phyloP scores from a whole-genome alignment of 768 basidiomycete genomes.

The Xanthoconium stramineum region DNA sequence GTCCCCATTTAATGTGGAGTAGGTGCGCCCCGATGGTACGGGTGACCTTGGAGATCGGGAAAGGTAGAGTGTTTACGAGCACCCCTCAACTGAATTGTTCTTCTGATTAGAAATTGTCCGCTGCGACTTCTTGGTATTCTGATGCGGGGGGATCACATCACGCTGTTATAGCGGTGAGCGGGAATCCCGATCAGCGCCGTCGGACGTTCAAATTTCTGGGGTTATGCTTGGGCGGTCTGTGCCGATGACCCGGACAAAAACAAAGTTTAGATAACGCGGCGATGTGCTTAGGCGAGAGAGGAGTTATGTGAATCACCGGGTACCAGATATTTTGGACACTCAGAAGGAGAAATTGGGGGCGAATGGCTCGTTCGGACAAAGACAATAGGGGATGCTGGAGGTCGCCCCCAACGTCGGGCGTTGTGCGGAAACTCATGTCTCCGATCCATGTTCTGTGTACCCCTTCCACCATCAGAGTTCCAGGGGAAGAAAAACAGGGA shows the following conservation, averaged over 20 bases:
- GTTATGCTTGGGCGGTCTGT: not conserved
- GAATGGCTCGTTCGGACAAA: not conserved
- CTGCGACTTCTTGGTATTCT: conserved; percentile 14
- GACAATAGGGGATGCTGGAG: not conserved
- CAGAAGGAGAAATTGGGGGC: not conserved
- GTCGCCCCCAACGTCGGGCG: not conserved
- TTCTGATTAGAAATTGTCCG: conserved; percentile 7
- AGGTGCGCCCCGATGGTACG: conserved; percentile 80
- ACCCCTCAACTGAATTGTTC: not conserved
- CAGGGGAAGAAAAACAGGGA: not conserved
- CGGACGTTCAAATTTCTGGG: not conserved
- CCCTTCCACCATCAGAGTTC: not conserved
- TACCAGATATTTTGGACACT: not conserved
- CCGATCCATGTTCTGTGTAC: not conserved
- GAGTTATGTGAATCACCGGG: not conserved
- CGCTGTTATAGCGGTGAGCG: conserved; percentile 2
- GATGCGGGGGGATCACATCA: conserved; percentile 11
- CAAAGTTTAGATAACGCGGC: not conserved
- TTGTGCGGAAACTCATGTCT: not conserved
- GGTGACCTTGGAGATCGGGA: conserved; percentile 83
- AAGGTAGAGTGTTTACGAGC: conserved; percentile 54
- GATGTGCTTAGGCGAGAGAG: not conserved
- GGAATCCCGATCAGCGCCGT: conserved; percentile 2
- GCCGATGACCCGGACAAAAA: not conserved
- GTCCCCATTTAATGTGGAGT: conserved; percentile 92